A percentile compares a stretch with the other conserved stretches of the same genome.
Evolutionary conservation across 1,284 basidiomycete species (phyloP).

Genomic region (Lentinula novae-zelandiae): DNA sequence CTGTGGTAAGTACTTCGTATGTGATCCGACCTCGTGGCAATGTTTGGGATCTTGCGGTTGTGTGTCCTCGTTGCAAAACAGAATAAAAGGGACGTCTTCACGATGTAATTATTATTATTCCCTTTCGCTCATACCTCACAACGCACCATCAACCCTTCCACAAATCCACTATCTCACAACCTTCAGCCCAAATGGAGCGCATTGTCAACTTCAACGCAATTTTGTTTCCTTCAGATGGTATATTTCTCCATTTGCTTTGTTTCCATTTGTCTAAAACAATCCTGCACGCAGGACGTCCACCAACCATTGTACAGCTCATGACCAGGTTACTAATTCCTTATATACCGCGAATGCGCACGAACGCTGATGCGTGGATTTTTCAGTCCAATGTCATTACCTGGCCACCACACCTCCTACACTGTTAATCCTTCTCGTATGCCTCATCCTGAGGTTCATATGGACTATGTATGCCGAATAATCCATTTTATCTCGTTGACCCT

Average conservation of each 20-base stretch:
- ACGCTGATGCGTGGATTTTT: not conserved
- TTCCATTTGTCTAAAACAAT: not conserved
- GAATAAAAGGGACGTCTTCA: conserved; percentile 5
- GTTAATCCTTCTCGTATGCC: conserved; percentile 53
- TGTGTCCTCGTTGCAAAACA: conserved; percentile 5
- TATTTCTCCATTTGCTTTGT: conserved; percentile 5
- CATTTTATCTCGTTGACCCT: conserved; percentile 8
- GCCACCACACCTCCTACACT: conserved; percentile 41
- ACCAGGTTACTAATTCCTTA: conserved; percentile 36
- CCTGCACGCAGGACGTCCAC: conserved; percentile 44
- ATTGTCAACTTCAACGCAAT: conserved; percentile 53
- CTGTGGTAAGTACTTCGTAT: not conserved
- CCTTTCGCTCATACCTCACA: not conserved
- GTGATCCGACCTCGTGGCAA: conserved; percentile 1
- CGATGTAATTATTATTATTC: not conserved
- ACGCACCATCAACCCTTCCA: not conserved
- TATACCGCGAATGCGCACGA: not conserved
- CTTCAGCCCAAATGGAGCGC: conserved; percentile 5
- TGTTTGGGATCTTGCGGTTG: not conserved
- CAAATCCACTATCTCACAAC: too few species aligned
- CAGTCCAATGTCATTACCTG: conserved; percentile 50
- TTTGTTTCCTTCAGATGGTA: conserved; percentile 60
- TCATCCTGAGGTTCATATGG: conserved; percentile 80
- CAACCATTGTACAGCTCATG: conserved; percentile 66
- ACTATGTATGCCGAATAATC: conserved; percentile 47